Conservation (phyloP, 2,329 filamentous ascomycete genomes). For the Sordariomycetes sp. region DNA sequence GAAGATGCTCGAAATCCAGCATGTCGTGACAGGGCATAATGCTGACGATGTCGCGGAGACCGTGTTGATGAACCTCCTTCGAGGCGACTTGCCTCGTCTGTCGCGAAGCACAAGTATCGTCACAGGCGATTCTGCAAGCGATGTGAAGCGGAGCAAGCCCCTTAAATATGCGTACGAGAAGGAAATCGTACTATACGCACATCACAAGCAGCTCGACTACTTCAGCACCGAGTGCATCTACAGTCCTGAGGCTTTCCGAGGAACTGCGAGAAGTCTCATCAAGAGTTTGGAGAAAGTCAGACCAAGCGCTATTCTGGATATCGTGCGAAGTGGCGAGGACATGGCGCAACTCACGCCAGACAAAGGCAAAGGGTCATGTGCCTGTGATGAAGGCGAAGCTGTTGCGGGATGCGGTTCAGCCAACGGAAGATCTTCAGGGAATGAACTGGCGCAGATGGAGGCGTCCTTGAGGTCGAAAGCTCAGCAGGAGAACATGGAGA, state of each 20-base stretch:
- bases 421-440: conserved; percentile 56
- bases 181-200: conserved; percentile 95
- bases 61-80: conserved; percentile 90
- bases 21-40: conserved; percentile 96
- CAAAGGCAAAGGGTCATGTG: conserved; percentile 23
- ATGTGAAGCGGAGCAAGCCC: conserved; percentile 92
- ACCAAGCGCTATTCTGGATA: conserved; percentile 88
- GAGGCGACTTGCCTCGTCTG: conserved; percentile 80
- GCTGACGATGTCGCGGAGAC: conserved; percentile 97
- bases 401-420: conserved; percentile 61
- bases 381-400: conserved; percentile 25
- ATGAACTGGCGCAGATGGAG: conserved; percentile 79
- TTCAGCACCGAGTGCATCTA: conserved; percentile 99
- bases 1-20: conserved; percentile 75
- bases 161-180: conserved; percentile 98
- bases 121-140: conserved; percentile 66
- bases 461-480: conserved; percentile 23
- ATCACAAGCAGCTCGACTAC: conserved; percentile 94
- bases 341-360: conserved; percentile 67
- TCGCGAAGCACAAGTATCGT: conserved; percentile 86
- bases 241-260: conserved; percentile 91
- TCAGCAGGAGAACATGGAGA: conserved; percentile 15
- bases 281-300: conserved; percentile 91
- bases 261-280: conserved; percentile 82
- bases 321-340: conserved; percentile 90